Base-by-base conservation (phyloP, 345 rosid species). In the Rhizophora apiculata region DNA sequence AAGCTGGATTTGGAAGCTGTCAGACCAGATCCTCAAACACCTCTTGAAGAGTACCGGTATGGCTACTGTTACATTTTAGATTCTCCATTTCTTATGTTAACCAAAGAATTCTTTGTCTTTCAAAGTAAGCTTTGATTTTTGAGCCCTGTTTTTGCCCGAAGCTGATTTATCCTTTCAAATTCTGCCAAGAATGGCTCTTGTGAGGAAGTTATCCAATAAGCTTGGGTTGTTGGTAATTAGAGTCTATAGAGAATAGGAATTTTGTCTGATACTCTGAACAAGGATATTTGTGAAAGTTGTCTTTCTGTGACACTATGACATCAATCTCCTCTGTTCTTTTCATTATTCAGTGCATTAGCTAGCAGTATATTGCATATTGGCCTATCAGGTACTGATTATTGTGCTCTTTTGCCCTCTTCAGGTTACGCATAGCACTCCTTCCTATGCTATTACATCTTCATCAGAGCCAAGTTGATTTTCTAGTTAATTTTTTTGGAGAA, bases 31-130 rank as follows among this genome's bases (percentile, higher is more conserved):
- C 92, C 97, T 75, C 74, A 65, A 62, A 88, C 78, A 26, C 98
- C 99, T 70, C 96, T 95, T 13, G 98, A 95, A 81, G 99, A 95
- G 82, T 88, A 92, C 73, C 76, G 99, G 99, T 92, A 77, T 71
- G 68, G 58, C 27, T 69, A n/a, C 65, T 73, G 58, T 61, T 65
- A 31, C 39, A 7, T 54, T 63, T 62, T 71, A n/a, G 56, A 70
- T 13, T 72, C 46, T 43, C 37, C 13, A 64, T 13, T 46, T 20
- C 56, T 37, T 71, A 62, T 55, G 54, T 24, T 32, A 21, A 15
- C 10, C 48, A 37, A 48, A 29, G 36, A 60, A 21, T 26, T 68
- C 57, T 46, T 30, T 59, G 21, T 46, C 29, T 51, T 52, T 24
- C 5, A 16, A 30, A 27, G 48, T 64, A 21, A 30, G 18, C 24